Percentiles rank a stretch among this genome's conserved stretches.
These are phyloP conservation scores for Carpinus viminea DNA, from an alignment of 306 rosid genomes.

Conservation along the genomic window DNA sequence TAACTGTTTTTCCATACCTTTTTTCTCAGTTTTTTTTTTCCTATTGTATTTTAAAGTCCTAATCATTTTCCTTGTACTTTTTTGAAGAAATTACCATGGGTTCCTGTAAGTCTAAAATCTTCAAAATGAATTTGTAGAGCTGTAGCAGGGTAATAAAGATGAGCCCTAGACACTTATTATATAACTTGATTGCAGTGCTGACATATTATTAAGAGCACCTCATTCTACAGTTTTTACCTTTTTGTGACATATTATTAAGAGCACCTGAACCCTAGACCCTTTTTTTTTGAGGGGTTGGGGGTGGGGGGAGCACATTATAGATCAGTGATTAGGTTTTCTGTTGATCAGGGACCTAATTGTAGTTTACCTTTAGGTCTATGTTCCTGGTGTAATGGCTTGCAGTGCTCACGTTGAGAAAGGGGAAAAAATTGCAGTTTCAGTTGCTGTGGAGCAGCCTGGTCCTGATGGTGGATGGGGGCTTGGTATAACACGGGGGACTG, in stretches of 20 bases:
- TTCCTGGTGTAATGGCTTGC: slow-evolving; percentile 94
- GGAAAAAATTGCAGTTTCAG: slow-evolving; percentile 75
- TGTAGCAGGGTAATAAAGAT: not conserved
- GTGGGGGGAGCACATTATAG: not conserved
- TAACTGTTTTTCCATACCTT: not conserved
- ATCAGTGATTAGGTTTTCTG: not conserved
- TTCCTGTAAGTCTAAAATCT: not conserved
- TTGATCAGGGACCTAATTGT: slow-evolving; percentile 32
- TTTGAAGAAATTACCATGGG: not conserved
- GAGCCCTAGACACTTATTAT: not conserved
- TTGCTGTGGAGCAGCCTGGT: slow-evolving; percentile 80
- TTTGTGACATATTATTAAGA: no score
- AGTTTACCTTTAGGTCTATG: slow-evolving; percentile 58
- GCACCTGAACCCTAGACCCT: no score
- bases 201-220: no score
- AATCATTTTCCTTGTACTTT: not conserved
- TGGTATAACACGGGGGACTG: slow-evolving; percentile 84
- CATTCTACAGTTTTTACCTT: no score
- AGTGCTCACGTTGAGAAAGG: slow-evolving; percentile 94
- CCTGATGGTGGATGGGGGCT: slow-evolving; percentile 71
- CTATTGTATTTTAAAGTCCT: not conserved
- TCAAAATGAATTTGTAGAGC: not conserved
- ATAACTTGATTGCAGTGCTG: no score
- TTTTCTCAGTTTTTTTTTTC: not conserved
- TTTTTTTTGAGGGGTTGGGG: not conserved